Base-by-base conservation (phyloP, 495 filamentous ascomycete species). In the Xylaria longipes region DNA sequence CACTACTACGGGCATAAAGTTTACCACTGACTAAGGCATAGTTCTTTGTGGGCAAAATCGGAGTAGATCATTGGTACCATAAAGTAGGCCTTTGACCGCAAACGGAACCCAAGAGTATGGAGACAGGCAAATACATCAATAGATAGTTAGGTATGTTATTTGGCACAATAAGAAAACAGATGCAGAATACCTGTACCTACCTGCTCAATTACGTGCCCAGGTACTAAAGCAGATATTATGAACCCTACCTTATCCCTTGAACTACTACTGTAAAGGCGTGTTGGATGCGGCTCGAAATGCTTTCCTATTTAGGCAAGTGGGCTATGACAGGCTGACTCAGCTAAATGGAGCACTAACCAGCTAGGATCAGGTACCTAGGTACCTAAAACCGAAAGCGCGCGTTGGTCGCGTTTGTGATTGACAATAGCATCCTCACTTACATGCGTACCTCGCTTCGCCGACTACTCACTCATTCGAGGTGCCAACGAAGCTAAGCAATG, bases 261-360 rank as follows among this genome's bases (percentile, higher is more conserved):
- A n/a, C n/a, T n/a, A n/a, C n/a, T n/a, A n/a, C n/a, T n/a, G n/a
- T n/a, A n/a, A n/a, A n/a, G n/a, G 8, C 46, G 22, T 22, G 6
- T n/a, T 46, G n/a, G 8, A 17, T 58, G 54, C 5, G 54, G 54
- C 54, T 35, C 25, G 11, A 54, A 54, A 54, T 60, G 31, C 15
- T 37, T 60, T 12, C 41, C 37, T 46, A 33, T n/a, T 46, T 65
- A 48, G 62, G 39, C 12, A 65, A 33, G 62, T 63, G 60, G 60
- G 60, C 4, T n/a, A 25, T 63, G 11, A 35, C 29, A n/a, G n/a
- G n/a, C n/a, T n/a, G n/a, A n/a, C n/a, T n/a, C n/a, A n/a, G n/a
- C n/a, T n/a, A n/a, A n/a, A n/a, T n/a, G n/a, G n/a, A n/a, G n/a
- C n/a, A n/a, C n/a, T n/a, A n/a, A n/a, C n/a, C n/a, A n/a, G n/a